Evolutionary conservation across 129 eudicot genomes (phyloP), one percentile per base, ranked within the genome.

Genomic region (Centrapalus pauciflorus): DNA sequence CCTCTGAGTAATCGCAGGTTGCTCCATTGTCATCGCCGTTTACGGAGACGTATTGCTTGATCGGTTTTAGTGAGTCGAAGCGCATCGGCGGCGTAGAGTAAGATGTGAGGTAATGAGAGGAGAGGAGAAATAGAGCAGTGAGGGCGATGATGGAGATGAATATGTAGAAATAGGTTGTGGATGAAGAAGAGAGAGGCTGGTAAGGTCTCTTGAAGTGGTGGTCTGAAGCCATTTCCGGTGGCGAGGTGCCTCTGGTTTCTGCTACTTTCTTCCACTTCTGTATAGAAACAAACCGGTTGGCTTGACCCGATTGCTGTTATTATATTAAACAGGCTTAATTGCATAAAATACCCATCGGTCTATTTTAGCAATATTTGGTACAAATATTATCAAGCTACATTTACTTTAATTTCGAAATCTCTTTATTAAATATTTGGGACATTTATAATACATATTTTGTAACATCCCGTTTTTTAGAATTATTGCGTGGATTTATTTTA

Each of bases 1-100:
- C 99, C n/a, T 82, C 69, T 1, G 93, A 71, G 80, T 81, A 81
- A 79, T 93, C 81, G 37, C 99, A 93, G 7, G 71, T 23, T 24
- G 64, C 28, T 59, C 24, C 67, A 48, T 28, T 77, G 3, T 50
- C 46, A 0, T 55, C n/a, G 50, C 13, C 7, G 3, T 11, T 29
- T 71, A 13, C 4, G 3, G 68, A 14, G 3, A 48, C 64, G 60
- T 62, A 29, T 50, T 20, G 55, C 14, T 27, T 48, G 51, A 23
- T 20, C 56, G 75, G 45, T 49, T 38, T 48, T 40, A 38, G 5
- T 0, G 50, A 8, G 38, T 27, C 12, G 60, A 74, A 20, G 30
- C 56, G 56, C 0, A 35, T 23, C 24, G 73, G 63, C 11, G 74
- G 12, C 17, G 54, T 14, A 3, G 74, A 35, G 49, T 50, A 70